Base-by-base conservation (phyloP, 768 basidiomycete genomes). In the Cystobasidiopsis lactophilus region DNA sequence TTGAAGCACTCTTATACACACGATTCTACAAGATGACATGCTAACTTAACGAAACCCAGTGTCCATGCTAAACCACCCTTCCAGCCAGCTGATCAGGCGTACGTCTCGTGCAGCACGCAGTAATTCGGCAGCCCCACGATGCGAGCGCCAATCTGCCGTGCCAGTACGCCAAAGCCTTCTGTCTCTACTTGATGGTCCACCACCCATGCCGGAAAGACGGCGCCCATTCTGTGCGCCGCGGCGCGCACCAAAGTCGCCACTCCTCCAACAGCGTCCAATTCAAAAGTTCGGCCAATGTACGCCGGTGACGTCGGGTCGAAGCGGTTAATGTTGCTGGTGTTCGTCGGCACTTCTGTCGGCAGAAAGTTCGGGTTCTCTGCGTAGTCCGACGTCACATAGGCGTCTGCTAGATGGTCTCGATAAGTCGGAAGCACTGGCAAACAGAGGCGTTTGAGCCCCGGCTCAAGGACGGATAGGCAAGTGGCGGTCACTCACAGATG, bases 101-200 rank as follows among this genome's bases (percentile, higher is more conserved):
- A n/a, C n/a, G 18, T 41, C 40, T 9, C 21, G 47, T 56, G 55
- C 29, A 52, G 27, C 10, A 56, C 55, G 23, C 46, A 43, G 18
- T 57, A 37, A 41, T 53, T 57, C 3, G 56, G 47, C 14, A 57
- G 27, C 2, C 56, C 56, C 2, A 50, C 47, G 16, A 57, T 50
- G 24, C 52, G 35, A 1, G 52, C 58, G 1, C 55, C 50, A 24
- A 61, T 14, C 23, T 27, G 38, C 45, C 58, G 57, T 5, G 57
- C 58, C 5, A 61, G 23, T 44, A 53, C 45, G 23, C 54, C 60
- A 31, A 61, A 61, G 14, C 59, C 60, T 48, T 60, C 59, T 21
- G 59, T 60, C 51, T 60, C 59, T 14, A 60, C 27, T 41, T 60
- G 57, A 30, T 60, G 45, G 2, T 57, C 57, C 4, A 60, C 55